Conservation (phyloP, 179 eudicot species). For the Beta lomatogona region DNA sequence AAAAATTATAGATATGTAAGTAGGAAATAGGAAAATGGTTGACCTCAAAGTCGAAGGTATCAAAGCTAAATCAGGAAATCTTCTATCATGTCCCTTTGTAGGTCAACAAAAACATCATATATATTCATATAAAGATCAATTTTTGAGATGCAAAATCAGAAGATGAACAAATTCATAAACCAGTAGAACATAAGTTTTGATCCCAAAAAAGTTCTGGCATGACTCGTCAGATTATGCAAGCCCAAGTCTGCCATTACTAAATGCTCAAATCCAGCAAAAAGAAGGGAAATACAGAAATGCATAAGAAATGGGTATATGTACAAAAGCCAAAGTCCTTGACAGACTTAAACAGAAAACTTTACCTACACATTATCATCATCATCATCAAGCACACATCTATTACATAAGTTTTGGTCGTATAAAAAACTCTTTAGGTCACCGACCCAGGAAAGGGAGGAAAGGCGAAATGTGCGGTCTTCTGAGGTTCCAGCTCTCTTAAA, state of each 20-base stretch:
- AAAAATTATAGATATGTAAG: too few relatives aligned
- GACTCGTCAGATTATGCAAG: background rate
- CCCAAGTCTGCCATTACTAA: background rate
- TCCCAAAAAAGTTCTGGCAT: background rate
- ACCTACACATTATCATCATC: conserved; percentile 25
- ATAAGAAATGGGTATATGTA: background rate
- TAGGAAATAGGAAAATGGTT: too few relatives aligned
- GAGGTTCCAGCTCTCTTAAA: background rate
- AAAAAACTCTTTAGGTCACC: background rate
- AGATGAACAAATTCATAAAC: background rate
- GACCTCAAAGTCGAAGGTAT: too few relatives aligned
- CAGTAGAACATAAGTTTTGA: background rate
- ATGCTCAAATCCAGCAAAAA: background rate
- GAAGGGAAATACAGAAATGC: background rate
- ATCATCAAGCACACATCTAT: conserved; percentile 13
- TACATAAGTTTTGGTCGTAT: background rate
- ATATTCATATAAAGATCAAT: background rate
- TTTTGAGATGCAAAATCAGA: background rate
- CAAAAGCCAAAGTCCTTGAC: background rate
- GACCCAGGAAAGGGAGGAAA: conserved; percentile 1
- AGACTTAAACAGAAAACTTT: background rate
- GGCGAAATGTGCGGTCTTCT: background rate
- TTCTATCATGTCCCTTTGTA: background rate
- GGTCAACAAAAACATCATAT: too few relatives aligned
- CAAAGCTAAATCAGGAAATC: background rate